Base-by-base conservation (phyloP, 1,284 basidiomycete species). In the Trametes versicolor region DNA sequence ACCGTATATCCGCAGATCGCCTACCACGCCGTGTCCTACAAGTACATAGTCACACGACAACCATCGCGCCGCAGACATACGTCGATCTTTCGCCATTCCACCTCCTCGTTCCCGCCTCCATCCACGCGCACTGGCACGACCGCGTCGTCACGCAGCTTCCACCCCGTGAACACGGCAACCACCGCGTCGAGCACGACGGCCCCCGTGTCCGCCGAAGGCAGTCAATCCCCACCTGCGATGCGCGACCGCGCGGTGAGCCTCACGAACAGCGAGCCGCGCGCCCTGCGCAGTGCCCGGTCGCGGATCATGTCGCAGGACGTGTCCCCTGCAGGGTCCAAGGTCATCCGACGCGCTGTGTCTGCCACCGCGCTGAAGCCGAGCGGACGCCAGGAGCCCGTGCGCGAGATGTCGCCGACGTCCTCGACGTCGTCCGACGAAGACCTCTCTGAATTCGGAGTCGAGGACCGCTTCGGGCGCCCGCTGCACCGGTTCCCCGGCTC, bases 1-100 rank as follows among this genome's bases (percentile, higher is more conserved):
- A 10, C 47, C 12, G 5, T 47, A 1, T n/a, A 21, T 21, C 45
- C 56, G 62, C 70, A 85, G 84, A 63, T 75, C 23, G 70, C 77
- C 17, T 85, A 82, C 70, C 74, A 79, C 63, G 64, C 75, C 47
- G 60, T 77, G 15, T 70, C 75, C 17, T 72, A 74, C 53, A 72
- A 74, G 36, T 83, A 81, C 64, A 57, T 69, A 62, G 55, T 72
- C 62, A 74, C 71, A 51, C 68, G 72, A 49, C 68, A 70, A 25
- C 71, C 71, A 51, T 65, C 75, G 63, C 63, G 75, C 67, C 74
- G 75, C 9, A 72, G 72, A 47, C 75, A 76, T 69, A 65, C 60
- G 68, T 63, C 76, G 58, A 64, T 67, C 61, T 65, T 64, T 41
- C 65, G 68, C 25, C 60, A 67, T 52, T 69, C 68, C 23, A 48